A percentile compares a stretch with the other conserved stretches of the same genome.
Evolutionary conservation across 129 eudicot species (phyloP).

Genomic region (Pittosporum tobira): DNA sequence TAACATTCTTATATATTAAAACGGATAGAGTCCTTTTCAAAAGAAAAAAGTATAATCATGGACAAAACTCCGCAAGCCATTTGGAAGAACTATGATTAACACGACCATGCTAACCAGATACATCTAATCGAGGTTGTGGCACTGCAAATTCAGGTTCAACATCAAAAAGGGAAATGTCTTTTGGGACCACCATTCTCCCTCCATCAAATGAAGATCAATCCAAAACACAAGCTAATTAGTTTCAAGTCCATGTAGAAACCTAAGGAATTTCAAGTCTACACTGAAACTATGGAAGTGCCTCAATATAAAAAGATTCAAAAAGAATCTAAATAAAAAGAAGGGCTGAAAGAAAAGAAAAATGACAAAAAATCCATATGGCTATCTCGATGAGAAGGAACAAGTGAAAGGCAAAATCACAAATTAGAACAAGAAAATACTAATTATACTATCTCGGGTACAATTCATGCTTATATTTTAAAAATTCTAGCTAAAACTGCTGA

Average conservation of each 20-base stretch:
- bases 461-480: too few species aligned
- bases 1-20: too few species aligned
- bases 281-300: background rate
- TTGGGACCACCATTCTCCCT: constrained; percentile 68
- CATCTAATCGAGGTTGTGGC: constrained; percentile 47
- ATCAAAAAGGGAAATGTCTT: constrained; percentile 47
- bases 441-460: too few species aligned
- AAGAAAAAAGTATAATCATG: background rate
- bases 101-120: constrained; percentile 56
- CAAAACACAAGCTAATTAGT: constrained; percentile 6
- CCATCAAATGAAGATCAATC: constrained; percentile 55
- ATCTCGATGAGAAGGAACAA: background rate
- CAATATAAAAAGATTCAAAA: background rate
- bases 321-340: background rate
- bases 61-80: constrained; percentile 78
- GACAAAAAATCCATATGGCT: background rate
- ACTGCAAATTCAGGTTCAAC: constrained; percentile 33
- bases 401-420: background rate
- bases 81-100: constrained; percentile 65
- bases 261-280: background rate
- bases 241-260: background rate
- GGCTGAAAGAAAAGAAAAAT: background rate
- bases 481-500: too few species aligned
- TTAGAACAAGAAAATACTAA: background rate
- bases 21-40: too few species aligned